These are phyloP conservation scores for Diplodia scrobiculata DNA, from an alignment of 2,329 filamentous ascomycete species.

Conservation along the genomic window DNA sequence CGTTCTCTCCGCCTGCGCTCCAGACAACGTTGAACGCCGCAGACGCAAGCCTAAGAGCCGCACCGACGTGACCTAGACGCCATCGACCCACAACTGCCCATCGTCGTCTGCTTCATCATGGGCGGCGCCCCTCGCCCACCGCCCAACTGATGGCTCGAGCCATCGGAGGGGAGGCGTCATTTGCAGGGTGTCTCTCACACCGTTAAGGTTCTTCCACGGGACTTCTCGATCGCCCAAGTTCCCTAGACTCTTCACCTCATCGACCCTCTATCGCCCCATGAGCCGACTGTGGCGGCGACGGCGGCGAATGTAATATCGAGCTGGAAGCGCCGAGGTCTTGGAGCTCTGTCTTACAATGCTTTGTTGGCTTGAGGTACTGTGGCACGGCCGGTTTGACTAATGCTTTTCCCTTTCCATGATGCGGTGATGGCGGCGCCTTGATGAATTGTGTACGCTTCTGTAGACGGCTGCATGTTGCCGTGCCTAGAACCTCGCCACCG, in stretches of 20 bases:
- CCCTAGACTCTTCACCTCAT: conserved; percentile 5
- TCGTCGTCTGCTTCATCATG: conserved; percentile 19
- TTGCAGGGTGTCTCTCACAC: conserved; percentile 18
- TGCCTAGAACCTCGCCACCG: neutral
- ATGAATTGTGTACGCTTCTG: conserved; percentile 5
- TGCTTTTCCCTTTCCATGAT: conserved; percentile 14
- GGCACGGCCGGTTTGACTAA: conserved; percentile 6
- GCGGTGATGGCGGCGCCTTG: conserved; percentile 11
- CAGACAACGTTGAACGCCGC: conserved; percentile 15
- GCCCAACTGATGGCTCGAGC: conserved; percentile 21
- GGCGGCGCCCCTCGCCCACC: neutral
- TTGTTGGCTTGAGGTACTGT: neutral
- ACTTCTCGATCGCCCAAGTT: conserved; percentile 15
- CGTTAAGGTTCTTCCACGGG: conserved; percentile 29
- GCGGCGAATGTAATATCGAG: conserved; percentile 11
- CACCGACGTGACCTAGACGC: conserved; percentile 11
- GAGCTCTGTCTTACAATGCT: conserved; percentile 4
- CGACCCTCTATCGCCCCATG: conserved; percentile 3
- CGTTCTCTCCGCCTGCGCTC: neutral
- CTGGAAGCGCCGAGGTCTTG: neutral
- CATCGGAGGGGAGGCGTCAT: conserved; percentile 8
- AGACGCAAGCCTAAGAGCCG: conserved; percentile 20
- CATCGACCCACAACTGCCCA: conserved; percentile 19
- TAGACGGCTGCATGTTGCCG: conserved; percentile 13
- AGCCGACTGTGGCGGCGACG: conserved; percentile 14